Percentiles rank a stretch among this genome's conserved stretches.
phyloP scores from a whole-genome alignment of 192 early-diverging fungal species.

The Backusella tarrabulga region DNA sequence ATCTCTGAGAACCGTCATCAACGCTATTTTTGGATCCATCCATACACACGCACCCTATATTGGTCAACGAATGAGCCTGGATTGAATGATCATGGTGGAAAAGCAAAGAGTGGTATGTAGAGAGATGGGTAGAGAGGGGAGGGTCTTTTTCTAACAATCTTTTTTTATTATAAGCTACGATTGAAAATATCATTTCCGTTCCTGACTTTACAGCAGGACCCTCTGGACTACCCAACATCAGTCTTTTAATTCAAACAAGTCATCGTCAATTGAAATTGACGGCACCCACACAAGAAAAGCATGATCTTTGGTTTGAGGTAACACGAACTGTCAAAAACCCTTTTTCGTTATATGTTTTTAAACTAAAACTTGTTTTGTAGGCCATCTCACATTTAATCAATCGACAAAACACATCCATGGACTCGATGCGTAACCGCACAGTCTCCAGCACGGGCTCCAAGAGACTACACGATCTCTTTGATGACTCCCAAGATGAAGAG shows the following conservation, averaged over 20 bases:
- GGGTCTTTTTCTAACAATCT: background rate
- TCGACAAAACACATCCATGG: background rate
- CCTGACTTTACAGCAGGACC: constrained; percentile 41
- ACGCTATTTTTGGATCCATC: constrained; percentile 80
- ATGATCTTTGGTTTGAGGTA: constrained; percentile 74
- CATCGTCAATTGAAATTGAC: constrained; percentile 74
- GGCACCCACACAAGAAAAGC: constrained; percentile 61
- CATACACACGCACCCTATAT: constrained; percentile 72
- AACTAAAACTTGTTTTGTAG: background rate
- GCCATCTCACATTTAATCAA: constrained; percentile 20
- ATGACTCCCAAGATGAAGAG: constrained; percentile 18
- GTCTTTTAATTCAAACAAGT: constrained; percentile 65
- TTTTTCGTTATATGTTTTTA: too few species aligned
- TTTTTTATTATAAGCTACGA: constrained; percentile 42
- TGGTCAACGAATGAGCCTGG: constrained; percentile 66
- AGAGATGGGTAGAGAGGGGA: background rate
- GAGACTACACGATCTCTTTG: background rate
- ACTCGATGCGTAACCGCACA: background rate
- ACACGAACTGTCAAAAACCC: background rate
- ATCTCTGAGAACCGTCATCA: constrained; percentile 59
- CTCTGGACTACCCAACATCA: constrained; percentile 48
- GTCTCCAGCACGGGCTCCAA: background rate
- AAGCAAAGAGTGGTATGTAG: constrained; percentile 45
- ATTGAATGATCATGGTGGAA: constrained; percentile 32
- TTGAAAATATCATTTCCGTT: constrained; percentile 57